Percentiles rank a stretch among this genome's conserved stretches.
Conservation (phyloP, 2,329 filamentous ascomycete species). For the Phoma sp. region DNA sequence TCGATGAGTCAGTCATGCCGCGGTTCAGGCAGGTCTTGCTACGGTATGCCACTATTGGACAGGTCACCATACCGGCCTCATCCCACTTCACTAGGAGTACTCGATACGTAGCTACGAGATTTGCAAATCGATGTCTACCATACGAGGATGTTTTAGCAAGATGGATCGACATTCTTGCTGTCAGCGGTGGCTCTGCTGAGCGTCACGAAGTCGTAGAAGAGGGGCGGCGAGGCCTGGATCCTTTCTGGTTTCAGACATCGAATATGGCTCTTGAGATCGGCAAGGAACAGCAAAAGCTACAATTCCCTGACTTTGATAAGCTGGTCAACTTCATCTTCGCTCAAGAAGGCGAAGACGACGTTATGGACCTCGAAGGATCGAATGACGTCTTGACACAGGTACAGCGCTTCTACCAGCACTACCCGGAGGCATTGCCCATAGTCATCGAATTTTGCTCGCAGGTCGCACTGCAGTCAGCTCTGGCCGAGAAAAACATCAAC, state of each 20-base stretch:
- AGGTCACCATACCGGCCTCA: conserved; percentile 26
- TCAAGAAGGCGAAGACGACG: conserved; percentile 41
- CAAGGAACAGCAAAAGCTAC: conserved; percentile 25
- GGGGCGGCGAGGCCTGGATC: conserved; percentile 84
- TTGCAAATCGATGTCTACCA: conserved; percentile 85
- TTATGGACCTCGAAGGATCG: conserved; percentile 41
- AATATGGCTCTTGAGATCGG: conserved; percentile 51
- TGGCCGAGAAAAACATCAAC: conserved; percentile 52
- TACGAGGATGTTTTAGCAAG: conserved; percentile 79
- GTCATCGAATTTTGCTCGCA: conserved; percentile 72
- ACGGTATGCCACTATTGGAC: conserved; percentile 34
- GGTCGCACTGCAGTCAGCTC: conserved; percentile 64
- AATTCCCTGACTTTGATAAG: conserved; percentile 53
- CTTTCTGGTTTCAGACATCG: conserved; percentile 71
- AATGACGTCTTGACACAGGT: conserved; percentile 34
- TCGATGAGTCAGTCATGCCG: conserved; percentile 50
- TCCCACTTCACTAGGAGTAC: conserved; percentile 63
- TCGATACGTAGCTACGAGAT: conserved; percentile 82
- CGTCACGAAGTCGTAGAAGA: conserved; percentile 87
- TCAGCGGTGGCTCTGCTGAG: conserved; percentile 69
- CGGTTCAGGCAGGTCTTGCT: conserved; percentile 45
- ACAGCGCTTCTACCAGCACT: conserved; percentile 41
- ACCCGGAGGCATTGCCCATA: conserved; percentile 65
- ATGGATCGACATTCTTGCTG: conserved; percentile 86
- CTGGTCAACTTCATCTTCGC: conserved; percentile 55